A percentile compares a stretch with the other conserved stretches of the same genome.
Evolutionary conservation across 2,329 filamentous ascomycete genomes (phyloP).

Genomic region (Phialocephala subalpina): DNA sequence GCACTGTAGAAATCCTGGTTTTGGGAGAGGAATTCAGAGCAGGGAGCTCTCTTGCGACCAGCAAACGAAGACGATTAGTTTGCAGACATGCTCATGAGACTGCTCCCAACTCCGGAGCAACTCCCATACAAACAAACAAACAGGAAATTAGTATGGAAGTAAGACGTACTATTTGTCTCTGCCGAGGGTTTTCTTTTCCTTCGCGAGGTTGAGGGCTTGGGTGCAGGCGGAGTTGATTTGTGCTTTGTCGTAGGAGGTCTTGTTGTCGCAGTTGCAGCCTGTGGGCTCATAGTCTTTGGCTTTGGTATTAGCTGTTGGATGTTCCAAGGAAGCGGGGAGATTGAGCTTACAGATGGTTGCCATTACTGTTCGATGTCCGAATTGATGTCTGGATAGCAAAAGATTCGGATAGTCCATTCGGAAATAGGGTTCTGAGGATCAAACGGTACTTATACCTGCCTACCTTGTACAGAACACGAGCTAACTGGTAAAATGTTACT

Average conservation of each 20-base stretch:
- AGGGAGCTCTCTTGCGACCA: too few species aligned
- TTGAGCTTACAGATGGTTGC: background rate
- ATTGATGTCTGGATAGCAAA: background rate
- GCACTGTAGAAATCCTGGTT: too few species aligned
- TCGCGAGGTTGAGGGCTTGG: conserved; percentile 38
- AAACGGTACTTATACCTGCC: background rate
- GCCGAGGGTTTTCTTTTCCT: conserved; percentile 37
- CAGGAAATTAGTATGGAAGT: too few species aligned
- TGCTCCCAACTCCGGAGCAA: too few species aligned
- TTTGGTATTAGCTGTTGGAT: background rate
- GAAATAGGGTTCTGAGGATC: background rate
- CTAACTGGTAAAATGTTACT: background rate
- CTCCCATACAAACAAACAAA: too few species aligned
- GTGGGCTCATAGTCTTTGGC: conserved; percentile 33
- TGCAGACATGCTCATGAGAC: too few species aligned
- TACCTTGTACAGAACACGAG: background rate
- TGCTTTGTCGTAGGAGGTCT: conserved; percentile 36
- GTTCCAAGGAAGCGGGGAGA: background rate
- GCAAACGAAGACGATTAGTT: too few species aligned
- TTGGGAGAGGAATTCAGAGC: too few species aligned
- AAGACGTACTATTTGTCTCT: conserved; percentile 43
- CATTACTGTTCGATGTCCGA: background rate
- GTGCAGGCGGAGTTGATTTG: conserved; percentile 39
- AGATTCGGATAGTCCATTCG: background rate
- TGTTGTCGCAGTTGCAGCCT: conserved; percentile 36